Conservation (phyloP, 2,329 filamentous ascomycete species). For the Zelopaecilomyces penicillatus region DNA sequence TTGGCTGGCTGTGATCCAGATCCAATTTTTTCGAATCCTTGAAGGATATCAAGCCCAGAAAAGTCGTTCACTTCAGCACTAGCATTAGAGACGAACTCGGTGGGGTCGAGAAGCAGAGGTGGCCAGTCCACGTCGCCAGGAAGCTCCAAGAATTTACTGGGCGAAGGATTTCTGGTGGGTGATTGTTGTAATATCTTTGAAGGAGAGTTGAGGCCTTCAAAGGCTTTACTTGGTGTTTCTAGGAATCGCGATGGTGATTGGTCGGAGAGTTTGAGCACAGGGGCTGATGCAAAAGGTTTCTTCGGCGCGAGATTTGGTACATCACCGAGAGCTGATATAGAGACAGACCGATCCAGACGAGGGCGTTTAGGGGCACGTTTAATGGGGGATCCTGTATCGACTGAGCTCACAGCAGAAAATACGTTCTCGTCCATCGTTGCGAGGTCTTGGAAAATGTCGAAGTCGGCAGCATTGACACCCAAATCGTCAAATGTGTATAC, state of each 20-base stretch:
- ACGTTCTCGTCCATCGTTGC: slow-evolving; percentile 19
- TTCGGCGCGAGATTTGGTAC: slow-evolving; percentile 46
- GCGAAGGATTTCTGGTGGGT: slow-evolving; percentile 33
- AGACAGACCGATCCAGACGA: slow-evolving; percentile 55
- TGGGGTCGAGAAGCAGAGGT: slow-evolving; percentile 23
- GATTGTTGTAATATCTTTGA: slow-evolving; percentile 39
- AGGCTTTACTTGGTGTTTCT: slow-evolving; percentile 50
- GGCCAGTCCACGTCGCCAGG: slow-evolving; percentile 32
- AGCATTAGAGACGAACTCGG: slow-evolving; percentile 36
- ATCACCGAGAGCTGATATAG: slow-evolving; percentile 53
- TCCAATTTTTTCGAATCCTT: slow-evolving; percentile 70
- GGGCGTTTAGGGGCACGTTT: slow-evolving; percentile 55
- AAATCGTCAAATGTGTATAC: slow-evolving; percentile 43
- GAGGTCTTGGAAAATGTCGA: slow-evolving; percentile 53
- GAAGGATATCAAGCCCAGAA: slow-evolving; percentile 60
- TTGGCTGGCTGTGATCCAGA: slow-evolving; percentile 28
- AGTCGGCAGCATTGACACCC: slow-evolving; percentile 41
- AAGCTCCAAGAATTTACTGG: slow-evolving; percentile 40
- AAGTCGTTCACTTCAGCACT: slow-evolving; percentile 47
- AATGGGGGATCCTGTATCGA: slow-evolving; percentile 54
- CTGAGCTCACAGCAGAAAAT: slow-evolving; percentile 34
- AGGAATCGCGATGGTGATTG: slow-evolving; percentile 31
- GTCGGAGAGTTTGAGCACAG: slow-evolving; percentile 40
- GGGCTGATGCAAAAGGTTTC: slow-evolving; percentile 42
- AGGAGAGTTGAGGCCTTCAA: slow-evolving; percentile 47